Evolutionary conservation across 2,329 filamentous ascomycete species (phyloP), one percentile per base, ranked within the genome.

Genomic region (Fusarium staphyleae): DNA sequence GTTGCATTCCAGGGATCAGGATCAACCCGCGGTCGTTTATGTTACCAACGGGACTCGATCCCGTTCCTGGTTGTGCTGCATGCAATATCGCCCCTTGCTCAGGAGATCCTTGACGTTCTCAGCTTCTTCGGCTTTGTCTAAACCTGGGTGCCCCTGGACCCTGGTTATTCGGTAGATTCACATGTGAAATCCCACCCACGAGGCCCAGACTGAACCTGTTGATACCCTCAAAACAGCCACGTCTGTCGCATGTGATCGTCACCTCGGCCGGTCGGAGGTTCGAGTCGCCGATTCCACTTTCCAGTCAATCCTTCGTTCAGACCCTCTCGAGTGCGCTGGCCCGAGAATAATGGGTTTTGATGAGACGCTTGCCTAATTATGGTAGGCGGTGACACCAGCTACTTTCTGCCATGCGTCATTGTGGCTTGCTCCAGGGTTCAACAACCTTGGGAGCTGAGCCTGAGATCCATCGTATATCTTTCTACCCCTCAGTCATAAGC

Each of bases 381-480:
- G 55, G 66, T 36, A 69, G 56, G 66, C 66, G 66, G 66, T 69
- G 55, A 60, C 51, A 15, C 26, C n/a, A 13, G 42, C 48, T 45
- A 41, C 52, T 56, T 68, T 65, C 60, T 66, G 62, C 66, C 64
- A 35, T 66, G 63, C 66, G 66, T 68, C 66, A 68, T 67, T 55
- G 66, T 65, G 63, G 63, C 65, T 61, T 58, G 55, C 65, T 55
- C 54, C 59, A 57, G 55, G 58, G 64, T 68, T 68, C 65, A 68
- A 68, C 65, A 68, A 66, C 55, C 58, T 60, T 57, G 48, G 56
- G 54, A 63, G 65, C 58, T 67, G 52, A 47, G 52, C 46, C 43
- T 52, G 49, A 44, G 40, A 42, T 47, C 36, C 36, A 24, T 47
- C 39, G 35, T 48, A 55, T 57, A 61, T 54, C 52, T 52, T 18